Base-by-base conservation (phyloP, 108 stramenopile genomes). In the Pseudonitzschia multiseries region DNA sequence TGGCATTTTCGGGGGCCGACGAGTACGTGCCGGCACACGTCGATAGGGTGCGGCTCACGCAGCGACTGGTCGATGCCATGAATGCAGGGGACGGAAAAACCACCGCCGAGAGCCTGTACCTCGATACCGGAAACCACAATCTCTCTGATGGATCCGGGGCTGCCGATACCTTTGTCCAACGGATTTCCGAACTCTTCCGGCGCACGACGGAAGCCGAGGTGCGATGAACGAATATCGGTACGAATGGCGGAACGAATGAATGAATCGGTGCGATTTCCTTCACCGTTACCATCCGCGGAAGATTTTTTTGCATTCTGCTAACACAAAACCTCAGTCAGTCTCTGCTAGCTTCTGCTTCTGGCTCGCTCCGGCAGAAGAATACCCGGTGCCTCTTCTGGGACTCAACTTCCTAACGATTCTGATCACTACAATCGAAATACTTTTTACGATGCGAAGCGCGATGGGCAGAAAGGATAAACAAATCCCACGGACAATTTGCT, bases 1-100 rank as follows among this genome's bases (percentile, higher is more conserved):
- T 89, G 59, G 91, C 91, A 4, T 87, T 82, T 77, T 96, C 96
- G 15, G 90, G 89, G 41, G 71, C 79, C 20, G 97, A 97, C 77
- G 90, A 97, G 65, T 97, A 93, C 70, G 91, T 96, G 13, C 92
- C 97, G 18, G 18, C 44, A 27, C 57, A 65, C 54, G 81, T 94
- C 0, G 85, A 94, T 42, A 82, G 68, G 48, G 60, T 73, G 29
- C n/a, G 21, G 18, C 69, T 94, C 52, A 81, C 87, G 68, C 57
- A 87, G 56, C 80, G 89, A 40, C 57, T 96, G 71, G 89, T 90
- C 17, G 63, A 69, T 18, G 93, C 92, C 44, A 91, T 96, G 90
- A 95, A 92, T 74, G 50, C 61, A 6, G 20, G 76, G 18, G 50
- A 69, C 6, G 59, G 59, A 13, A 61, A 31, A 13, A 17, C 5